Evolutionary conservation across 1,139 yeast species (phyloP), one percentile per base, ranked within the genome.

Genomic region (Kurtzmaniella quercitrusa): DNA sequence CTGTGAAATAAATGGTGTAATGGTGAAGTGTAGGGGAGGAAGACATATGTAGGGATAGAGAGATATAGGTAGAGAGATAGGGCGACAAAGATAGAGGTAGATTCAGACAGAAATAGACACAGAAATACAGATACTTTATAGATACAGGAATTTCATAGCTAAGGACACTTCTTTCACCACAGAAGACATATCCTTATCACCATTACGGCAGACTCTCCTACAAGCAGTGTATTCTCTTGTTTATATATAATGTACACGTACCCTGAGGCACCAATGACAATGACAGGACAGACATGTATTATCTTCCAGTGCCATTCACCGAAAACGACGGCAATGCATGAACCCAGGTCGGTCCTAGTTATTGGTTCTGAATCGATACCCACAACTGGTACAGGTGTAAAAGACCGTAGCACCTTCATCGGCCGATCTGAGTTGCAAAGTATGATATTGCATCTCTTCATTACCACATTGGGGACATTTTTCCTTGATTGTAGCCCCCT

Each of bases 381-480:
- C 93, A 75, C 99, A 93, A 42, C 78, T 71, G 1, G 95, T 85
- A 73, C 98, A 93, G 1, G 98, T 91, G 68, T 93, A 94, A 63
- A 93, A 94, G 27, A 86, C 94, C 6, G 95, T 86, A 25, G 94
- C 94, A 74, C 98, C 99, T 76, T 93, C 99, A 76, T 93, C 99
- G 2, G 98, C 99, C 43, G 96, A 87, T 70, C 99, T 81, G 55
- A 93, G 77, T 67, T 93, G 99, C 56, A 93, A 73, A 9, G 98
- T 93, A 61, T 93, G 97, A 65, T 93, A 93, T 62, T 85, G 93
- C 98, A 94, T 94, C 66, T 93, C 97, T 58, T 93, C 97, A 65
- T 91, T 80, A 42, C 96, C 97, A 79, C 98, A 93, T 66, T 90
- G 83, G 18, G 98, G 98, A 74, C 99, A 93, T 60, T 86, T 90